phyloP scores from a whole-genome alignment of 2,329 filamentous ascomycete species.

The Xylaria sp. region DNA sequence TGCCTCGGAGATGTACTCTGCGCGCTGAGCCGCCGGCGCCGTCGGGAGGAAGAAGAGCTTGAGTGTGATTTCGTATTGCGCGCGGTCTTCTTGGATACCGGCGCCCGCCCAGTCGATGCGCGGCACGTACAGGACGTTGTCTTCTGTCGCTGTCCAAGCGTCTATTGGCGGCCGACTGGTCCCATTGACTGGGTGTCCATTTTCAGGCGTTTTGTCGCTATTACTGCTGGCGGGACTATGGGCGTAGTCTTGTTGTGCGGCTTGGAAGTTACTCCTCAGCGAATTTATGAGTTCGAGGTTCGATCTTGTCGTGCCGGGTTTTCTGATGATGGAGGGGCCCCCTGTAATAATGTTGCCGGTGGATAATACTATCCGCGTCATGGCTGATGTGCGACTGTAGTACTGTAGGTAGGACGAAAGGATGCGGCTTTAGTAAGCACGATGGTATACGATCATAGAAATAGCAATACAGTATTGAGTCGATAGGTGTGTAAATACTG shows the following conservation, averaged over 20 bases:
- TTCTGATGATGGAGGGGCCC: conserved; percentile 85
- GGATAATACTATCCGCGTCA: conserved; percentile 49
- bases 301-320: conserved; percentile 80
- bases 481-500: not conserved
- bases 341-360: conserved; percentile 81
- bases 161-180: conserved; percentile 50
- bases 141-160: conserved; percentile 76
- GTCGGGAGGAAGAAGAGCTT: conserved; percentile 93
- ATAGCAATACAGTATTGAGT: not conserved
- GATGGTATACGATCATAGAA: not conserved
- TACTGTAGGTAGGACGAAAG: not conserved
- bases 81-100: conserved; percentile 81
- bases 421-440: not conserved
- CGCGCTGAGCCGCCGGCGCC: conserved; percentile 71
- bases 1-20: conserved; percentile 79
- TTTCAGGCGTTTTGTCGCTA: conserved; percentile 43
- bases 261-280: conserved; percentile 83
- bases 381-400: conserved; percentile 29
- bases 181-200: conserved; percentile 47
- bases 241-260: conserved; percentile 73
- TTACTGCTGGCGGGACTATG: conserved; percentile 46
- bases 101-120: conserved; percentile 77
- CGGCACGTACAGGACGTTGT: conserved; percentile 77
- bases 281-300: conserved; percentile 94
- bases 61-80: conserved; percentile 92